phyloP scores from a whole-genome alignment of 345 rosid genomes.

The Firmiana major region DNA sequence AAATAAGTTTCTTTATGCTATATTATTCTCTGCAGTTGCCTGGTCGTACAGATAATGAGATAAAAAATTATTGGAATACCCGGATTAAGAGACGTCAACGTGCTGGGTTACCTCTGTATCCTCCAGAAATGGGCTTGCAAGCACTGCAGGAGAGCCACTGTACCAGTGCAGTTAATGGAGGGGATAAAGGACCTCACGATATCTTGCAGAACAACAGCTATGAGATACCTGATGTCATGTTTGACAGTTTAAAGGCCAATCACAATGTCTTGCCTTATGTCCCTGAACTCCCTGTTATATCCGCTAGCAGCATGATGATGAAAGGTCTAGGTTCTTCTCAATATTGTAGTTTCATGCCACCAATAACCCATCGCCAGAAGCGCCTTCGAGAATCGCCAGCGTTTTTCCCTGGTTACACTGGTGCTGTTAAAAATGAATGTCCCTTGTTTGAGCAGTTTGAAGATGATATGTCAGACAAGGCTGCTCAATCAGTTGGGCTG shows the following conservation, averaged over 20 bases:
- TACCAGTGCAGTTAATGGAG: constrained; percentile 28
- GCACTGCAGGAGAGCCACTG: constrained; percentile 50
- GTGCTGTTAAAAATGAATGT: constrained; percentile 44
- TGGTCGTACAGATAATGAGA: constrained; percentile 99
- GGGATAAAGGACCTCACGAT: constrained; percentile 52
- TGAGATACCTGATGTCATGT: constrained; percentile 61
- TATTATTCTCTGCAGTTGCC: constrained; percentile 56
- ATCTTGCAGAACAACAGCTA: constrained; percentile 47
- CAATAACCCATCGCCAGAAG: constrained; percentile 51
- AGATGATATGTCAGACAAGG: constrained; percentile 37
- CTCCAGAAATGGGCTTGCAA: constrained; percentile 67
- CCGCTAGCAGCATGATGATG: constrained; percentile 56
- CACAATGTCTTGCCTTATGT: constrained; percentile 46
- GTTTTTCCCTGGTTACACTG: constrained; percentile 38
- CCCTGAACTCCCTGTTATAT: constrained; percentile 60
- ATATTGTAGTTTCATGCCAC: constrained; percentile 53
- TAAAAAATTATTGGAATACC: constrained; percentile 99
- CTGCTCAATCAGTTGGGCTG: constrained; percentile 41
- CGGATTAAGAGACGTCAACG: constrained; percentile 88
- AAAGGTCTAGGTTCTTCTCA: constrained; percentile 56
- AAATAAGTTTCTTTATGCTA: constrained; percentile 6
- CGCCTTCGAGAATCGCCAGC: constrained; percentile 55
- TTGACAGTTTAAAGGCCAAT: constrained; percentile 61
- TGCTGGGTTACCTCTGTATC: constrained; percentile 96
- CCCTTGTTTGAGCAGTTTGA: constrained; percentile 48